Evolutionary conservation across 768 basidiomycete species (phyloP), one percentile per base, ranked within the genome.

Genomic region (Lentinula detonsa): DNA sequence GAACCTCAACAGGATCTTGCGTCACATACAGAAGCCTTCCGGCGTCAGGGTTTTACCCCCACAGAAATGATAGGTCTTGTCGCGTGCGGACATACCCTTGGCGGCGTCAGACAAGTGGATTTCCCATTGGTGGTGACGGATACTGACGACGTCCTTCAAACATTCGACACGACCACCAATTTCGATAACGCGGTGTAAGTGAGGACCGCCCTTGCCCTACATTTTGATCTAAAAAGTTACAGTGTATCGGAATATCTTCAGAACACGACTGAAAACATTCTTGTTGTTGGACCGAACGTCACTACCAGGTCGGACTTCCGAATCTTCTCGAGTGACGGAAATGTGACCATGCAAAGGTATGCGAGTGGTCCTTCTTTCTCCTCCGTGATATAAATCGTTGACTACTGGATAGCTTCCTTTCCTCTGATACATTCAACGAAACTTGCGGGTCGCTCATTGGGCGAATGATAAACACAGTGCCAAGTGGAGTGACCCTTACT

Each of bases 381-480:
- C 37, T 31, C 43, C n/a, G 35, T 5, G 13, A 5, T 34, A 59
- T 37, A 35, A 21, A 21, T 35, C n/a, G 4, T 57, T 34, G 8
- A 34, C 43, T 13, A 28, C 13, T 40, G 8, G 6, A 37, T 40
- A 59, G 48, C n/a, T 33, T 59, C 16, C 57, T 59, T 34, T 34
- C 43, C 5, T 33, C 45, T 8, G 67, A 70, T 18, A 64, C 70
- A 15, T 82, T 78, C 65, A 63, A 69, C 49, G 70, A 68, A 21
- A 70, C 75, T 39, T 83, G 81, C 67, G 67, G 72, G 49, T 66
- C 61, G 42, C 66, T 82, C 1, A 64, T 83, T 46, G 69, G 69
- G 53, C 74, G 76, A 45, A 82, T 83, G 81, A 61, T 83, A 39
- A 73, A 83, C 64, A 75, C 74, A 18, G 80, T 83, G n/a, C 78